A percentile compares a stretch with the other conserved stretches of the same genome.
Evolutionary conservation across 495 filamentous ascomycete species (phyloP).

Genomic region (Chaetomium tenue): DNA sequence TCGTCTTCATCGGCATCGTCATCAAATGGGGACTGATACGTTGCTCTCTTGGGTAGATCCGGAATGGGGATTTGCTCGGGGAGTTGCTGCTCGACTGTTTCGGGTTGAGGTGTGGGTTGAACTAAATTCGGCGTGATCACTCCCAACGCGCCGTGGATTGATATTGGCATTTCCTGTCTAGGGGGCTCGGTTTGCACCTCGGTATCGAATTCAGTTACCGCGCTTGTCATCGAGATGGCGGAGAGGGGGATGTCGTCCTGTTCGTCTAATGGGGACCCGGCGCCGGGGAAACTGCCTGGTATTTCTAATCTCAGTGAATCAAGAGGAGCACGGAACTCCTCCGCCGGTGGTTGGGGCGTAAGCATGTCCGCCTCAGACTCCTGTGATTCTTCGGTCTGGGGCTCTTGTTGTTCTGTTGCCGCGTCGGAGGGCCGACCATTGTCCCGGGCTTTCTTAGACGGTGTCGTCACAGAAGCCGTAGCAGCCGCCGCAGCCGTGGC

Average conservation of each 20-base stretch:
- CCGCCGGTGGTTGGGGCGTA: slow-evolving; percentile 21
- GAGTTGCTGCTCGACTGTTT: slow-evolving; percentile 7
- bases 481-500: slow-evolving; percentile 13
- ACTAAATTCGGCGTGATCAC: background rate
- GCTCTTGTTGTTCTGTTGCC: slow-evolving; percentile 15
- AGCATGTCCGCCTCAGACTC: slow-evolving; percentile 34
- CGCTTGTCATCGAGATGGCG: slow-evolving; percentile 55
- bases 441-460: slow-evolving; percentile 5
- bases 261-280: slow-evolving; percentile 33
- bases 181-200: slow-evolving; percentile 64
- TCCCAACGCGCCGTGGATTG: slow-evolving; percentile 8
- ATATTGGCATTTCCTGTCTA: slow-evolving; percentile 21
- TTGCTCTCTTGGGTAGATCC: slow-evolving; percentile 31
- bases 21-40: slow-evolving; percentile 44
- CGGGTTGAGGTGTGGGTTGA: slow-evolving; percentile 26
- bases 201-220: slow-evolving; percentile 66
- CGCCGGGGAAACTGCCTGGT: slow-evolving; percentile 53
- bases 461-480: slow-evolving; percentile 1
- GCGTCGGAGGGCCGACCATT: slow-evolving; percentile 7
- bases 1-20: slow-evolving; percentile 42
- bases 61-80: slow-evolving; percentile 14
- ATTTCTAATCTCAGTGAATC: slow-evolving; percentile 74
- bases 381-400: slow-evolving; percentile 23
- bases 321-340: slow-evolving; percentile 17
- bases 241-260: slow-evolving; percentile 50